Percentiles rank a stretch among this genome's conserved stretches.
These are phyloP conservation scores for Xylariomycetidae sp. DNA, from an alignment of 2,329 filamentous ascomycete species.

Conservation along the genomic window DNA sequence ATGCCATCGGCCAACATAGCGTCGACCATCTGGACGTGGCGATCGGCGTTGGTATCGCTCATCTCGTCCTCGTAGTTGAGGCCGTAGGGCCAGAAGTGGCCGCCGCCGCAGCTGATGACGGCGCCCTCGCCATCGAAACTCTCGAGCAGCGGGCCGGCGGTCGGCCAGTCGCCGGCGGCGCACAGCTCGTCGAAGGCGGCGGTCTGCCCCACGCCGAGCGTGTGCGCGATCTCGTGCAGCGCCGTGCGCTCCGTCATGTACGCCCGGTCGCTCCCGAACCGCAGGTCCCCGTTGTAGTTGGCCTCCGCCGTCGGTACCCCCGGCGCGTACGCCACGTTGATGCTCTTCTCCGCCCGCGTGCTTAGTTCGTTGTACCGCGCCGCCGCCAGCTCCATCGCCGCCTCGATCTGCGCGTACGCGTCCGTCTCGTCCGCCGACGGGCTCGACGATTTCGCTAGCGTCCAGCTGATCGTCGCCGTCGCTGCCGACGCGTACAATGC, in stretches of 20 bases:
- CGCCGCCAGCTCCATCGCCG: conserved; percentile 34
- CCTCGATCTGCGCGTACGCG: conserved; percentile 37
- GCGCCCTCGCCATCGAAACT: conserved; percentile 33
- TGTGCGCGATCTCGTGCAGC: conserved; percentile 42
- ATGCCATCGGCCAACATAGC: conserved; percentile 40
- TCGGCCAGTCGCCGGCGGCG: conserved; percentile 35
- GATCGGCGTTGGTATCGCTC: conserved; percentile 37
- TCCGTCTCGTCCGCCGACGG: conserved; percentile 36
- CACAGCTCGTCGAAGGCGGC: conserved; percentile 33
- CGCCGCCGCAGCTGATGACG: conserved; percentile 27
- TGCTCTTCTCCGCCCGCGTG: conserved; percentile 30
- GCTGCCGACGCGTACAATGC: conserved; percentile 26
- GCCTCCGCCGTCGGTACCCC: conserved; percentile 40
- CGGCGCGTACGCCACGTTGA: conserved; percentile 35
- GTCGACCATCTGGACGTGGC: conserved; percentile 36
- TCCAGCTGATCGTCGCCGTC: conserved; percentile 33
- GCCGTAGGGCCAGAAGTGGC: conserved; percentile 35
- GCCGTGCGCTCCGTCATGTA: conserved; percentile 45
- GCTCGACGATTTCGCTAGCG: conserved; percentile 30
- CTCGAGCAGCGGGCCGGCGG: conserved; percentile 32
- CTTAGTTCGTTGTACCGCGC: conserved; percentile 33
- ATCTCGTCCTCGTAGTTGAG: conserved; percentile 38
- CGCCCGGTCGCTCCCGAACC: conserved; percentile 37
- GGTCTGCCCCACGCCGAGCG: conserved; percentile 41
- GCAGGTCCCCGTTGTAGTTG: conserved; percentile 39